Base-by-base conservation (phyloP, 805 yeast species). In the Candida ovalis region DNA sequence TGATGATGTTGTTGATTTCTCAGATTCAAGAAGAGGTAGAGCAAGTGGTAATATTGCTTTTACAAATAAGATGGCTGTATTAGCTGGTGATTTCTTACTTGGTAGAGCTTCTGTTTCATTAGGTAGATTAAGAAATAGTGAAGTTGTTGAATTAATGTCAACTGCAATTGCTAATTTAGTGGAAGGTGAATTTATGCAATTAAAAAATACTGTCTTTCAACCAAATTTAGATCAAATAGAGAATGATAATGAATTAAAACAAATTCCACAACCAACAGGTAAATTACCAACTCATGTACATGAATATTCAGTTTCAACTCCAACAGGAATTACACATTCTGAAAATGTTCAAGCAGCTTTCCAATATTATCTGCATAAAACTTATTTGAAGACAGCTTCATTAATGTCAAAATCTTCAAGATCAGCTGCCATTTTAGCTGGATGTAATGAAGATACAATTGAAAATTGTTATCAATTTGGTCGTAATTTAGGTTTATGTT, bases 151-250 rank as follows among this genome's bases (percentile, higher is more conserved):
- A 71, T 75, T 94, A 52, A 81, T 94, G 72, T 90, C 97, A 3
- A 92, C 97, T 13, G 86, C 97, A 28, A 94, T 94, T 63, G 99
- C 98, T 12, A 94, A 94, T 64, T 75, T 94, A 51, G 98, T 94
- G 1, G 99, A 94, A 70, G 99, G 99, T 44, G 99, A 94, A 70
- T 92, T 94, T 66, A 94, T 94, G 98, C 99, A 94, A 71, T 78
- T 94, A 73, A 91, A 92, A 59, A 94, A 94, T 69, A 89, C 97
- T 0, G 94, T 91, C 7, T 71, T 86, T 38, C 78, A 74, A 50
- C 80, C 79, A 30, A 62, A 74, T 44, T 62, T 72, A 28, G 64
- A 68, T 40, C 66, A 74, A 19, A 71, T 75, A 49, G 63, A 61
- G 40, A 54, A 58, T 46, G 88, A 78, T 52, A 78, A 71, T 47